phyloP scores from a whole-genome alignment of 306 rosid species.

The Cercis canadensis region DNA sequence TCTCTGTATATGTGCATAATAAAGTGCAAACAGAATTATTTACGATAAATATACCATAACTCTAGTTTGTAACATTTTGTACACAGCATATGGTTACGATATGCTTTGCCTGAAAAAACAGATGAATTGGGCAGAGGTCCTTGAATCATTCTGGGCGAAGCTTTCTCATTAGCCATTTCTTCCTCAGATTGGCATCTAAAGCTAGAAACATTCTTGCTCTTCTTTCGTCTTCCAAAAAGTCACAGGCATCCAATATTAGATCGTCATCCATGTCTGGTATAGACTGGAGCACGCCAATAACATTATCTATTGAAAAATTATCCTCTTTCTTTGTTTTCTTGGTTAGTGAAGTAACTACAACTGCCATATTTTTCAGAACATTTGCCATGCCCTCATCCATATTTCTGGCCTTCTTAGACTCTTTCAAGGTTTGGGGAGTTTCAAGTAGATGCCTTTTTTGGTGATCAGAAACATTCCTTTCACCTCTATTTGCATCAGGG shows the following conservation, averaged over 20 bases:
- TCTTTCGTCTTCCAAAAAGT: conserved; percentile 58
- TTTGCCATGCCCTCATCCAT: conserved; percentile 24
- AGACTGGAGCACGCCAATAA: conserved; percentile 45
- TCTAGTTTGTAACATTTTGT: no score
- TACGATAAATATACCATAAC: no score
- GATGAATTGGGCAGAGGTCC: background rate
- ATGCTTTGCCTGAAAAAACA: background rate
- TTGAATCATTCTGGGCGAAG: conserved; percentile 42
- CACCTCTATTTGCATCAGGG: conserved; percentile 5
- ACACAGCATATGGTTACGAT: background rate
- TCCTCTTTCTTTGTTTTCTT: conserved; percentile 59
- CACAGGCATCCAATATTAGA: conserved; percentile 54
- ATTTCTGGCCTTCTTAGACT: conserved; percentile 43
- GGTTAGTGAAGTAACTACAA: conserved; percentile 47
- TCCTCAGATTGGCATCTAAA: conserved; percentile 46
- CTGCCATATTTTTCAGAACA: conserved; percentile 42
- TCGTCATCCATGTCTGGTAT: conserved; percentile 62
- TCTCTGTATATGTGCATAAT: no score
- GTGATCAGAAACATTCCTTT: conserved; percentile 34
- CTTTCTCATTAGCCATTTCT: conserved; percentile 58
- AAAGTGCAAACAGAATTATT: no score
- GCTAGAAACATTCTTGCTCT: conserved; percentile 60
- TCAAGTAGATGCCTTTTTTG: conserved; percentile 39
- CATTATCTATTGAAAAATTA: conserved; percentile 44
- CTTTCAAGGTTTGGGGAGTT: conserved; percentile 28